phyloP scores from a whole-genome alignment of 2,329 filamentous ascomycete genomes.

The Stagonosporopsis rhizophila region DNA sequence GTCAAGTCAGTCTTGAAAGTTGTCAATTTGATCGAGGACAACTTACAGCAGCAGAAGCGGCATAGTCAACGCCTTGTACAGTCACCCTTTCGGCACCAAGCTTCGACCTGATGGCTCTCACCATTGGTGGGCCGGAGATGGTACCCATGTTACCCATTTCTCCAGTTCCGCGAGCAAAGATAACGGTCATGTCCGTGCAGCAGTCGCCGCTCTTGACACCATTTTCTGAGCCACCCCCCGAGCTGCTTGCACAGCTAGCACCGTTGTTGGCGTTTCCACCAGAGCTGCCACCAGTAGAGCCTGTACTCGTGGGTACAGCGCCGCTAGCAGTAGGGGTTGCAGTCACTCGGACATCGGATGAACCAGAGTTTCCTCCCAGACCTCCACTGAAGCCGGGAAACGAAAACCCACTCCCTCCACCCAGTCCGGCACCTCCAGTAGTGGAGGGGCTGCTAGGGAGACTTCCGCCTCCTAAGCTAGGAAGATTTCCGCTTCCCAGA shows the following conservation, averaged over 20 bases:
- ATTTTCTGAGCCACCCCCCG: conserved; percentile 46
- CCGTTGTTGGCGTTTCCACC: conserved; percentile 22
- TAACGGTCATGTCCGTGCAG: conserved; percentile 53
- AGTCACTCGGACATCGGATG: conserved; percentile 1
- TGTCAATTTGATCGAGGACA: too few relatives aligned
- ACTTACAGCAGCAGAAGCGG: conserved; percentile 39
- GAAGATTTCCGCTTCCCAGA: too few relatives aligned
- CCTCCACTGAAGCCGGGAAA: not conserved
- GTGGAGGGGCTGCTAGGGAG: too few relatives aligned
- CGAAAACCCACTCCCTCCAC: not conserved
- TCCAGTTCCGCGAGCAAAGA: conserved; percentile 54
- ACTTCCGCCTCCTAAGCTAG: not conserved
- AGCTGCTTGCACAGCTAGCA: conserved; percentile 29
- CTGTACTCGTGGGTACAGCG: conserved; percentile 8
- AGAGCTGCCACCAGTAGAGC: conserved; percentile 7
- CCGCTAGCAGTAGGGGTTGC: conserved; percentile 10
- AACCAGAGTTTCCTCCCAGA: not conserved
- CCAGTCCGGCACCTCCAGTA: too few relatives aligned
- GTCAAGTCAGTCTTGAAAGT: conserved; percentile 3
- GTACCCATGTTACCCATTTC: conserved; percentile 54
- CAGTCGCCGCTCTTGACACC: conserved; percentile 49
- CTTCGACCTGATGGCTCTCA: conserved; percentile 36
- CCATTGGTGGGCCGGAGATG: conserved; percentile 50
- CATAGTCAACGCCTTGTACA: conserved; percentile 44
- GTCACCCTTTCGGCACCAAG: conserved; percentile 37